phyloP scores from a whole-genome alignment of 495 filamentous ascomycete species.

The Amniculicola lignicola region DNA sequence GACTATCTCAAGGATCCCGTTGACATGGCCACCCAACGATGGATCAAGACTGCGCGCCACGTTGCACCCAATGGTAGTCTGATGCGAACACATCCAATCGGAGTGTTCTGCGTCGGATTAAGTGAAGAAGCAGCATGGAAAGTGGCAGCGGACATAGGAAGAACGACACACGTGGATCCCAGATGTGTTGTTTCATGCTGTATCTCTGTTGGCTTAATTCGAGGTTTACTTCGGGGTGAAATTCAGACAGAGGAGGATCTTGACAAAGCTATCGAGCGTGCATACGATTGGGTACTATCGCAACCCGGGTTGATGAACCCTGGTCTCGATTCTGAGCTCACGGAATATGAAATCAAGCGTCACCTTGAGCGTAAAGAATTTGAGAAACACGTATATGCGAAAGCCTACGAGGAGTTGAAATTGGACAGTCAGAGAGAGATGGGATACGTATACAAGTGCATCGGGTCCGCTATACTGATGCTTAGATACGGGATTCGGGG shows the following conservation, averaged over 20 bases:
- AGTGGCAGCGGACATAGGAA: constrained; percentile 32
- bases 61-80: constrained; percentile 50
- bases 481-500: constrained; percentile 42
- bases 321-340: constrained; percentile 19
- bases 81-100: constrained; percentile 50
- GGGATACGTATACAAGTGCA: constrained; percentile 52
- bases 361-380: constrained; percentile 43
- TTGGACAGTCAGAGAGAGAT: constrained; percentile 42
- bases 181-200: constrained; percentile 48
- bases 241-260: constrained; percentile 40
- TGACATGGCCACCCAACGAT: constrained; percentile 37
- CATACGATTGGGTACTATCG: constrained; percentile 34
- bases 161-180: constrained; percentile 48
- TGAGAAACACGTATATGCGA: constrained; percentile 37
- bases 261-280: constrained; percentile 37
- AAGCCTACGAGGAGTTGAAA: constrained; percentile 38
- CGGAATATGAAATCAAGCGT: constrained; percentile 11
- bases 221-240: constrained; percentile 46
- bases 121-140: constrained; percentile 40
- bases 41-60: constrained; percentile 37
- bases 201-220: constrained; percentile 43
- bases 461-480: constrained; percentile 44
- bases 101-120: constrained; percentile 41
- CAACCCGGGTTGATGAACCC: constrained; percentile 27
- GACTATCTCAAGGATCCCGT: constrained; percentile 40